Percentiles rank a stretch among this genome's conserved stretches.
Conservation (phyloP, 495 filamentous ascomycete genomes). For the Lichina pygmaea region DNA sequence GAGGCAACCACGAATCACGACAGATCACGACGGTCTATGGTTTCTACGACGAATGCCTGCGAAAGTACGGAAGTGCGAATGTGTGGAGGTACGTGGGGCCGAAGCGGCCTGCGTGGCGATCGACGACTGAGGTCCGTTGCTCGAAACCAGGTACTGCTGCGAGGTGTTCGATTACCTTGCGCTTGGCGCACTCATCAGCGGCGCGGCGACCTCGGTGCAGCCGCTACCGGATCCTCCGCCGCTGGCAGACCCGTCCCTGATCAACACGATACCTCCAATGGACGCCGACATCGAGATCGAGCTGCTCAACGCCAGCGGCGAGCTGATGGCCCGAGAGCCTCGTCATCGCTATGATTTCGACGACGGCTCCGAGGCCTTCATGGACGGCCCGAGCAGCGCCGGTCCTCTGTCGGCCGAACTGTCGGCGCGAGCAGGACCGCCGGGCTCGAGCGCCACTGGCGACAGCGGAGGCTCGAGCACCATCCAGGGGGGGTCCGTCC, state of each 20-base stretch:
- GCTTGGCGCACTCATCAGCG: constrained; percentile 77
- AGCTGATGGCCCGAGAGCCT: constrained; percentile 46
- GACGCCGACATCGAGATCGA: constrained; percentile 73
- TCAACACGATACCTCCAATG: constrained; percentile 17
- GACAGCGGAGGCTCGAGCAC: constrained; percentile 23
- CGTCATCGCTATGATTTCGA: constrained; percentile 11
- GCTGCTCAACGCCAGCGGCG: constrained; percentile 56
- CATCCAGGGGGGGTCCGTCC: constrained; percentile 34
- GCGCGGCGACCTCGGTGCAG: constrained; percentile 35
- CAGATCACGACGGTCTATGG: constrained; percentile 97
- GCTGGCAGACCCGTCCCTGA: constrained; percentile 18
- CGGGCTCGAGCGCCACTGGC: constrained; percentile 52
- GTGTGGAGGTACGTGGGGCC: constrained; percentile 45
- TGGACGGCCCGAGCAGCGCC: constrained; percentile 6
- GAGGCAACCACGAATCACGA: constrained; percentile 90
- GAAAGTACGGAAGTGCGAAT: constrained; percentile 92
- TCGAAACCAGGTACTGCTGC: constrained; percentile 40
- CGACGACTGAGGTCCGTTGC: background rate
- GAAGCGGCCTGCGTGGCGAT: background rate
- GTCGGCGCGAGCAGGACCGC: constrained; percentile 27
- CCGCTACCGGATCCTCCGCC: constrained; percentile 13
- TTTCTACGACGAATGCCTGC: constrained; percentile 94
- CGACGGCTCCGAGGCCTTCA: constrained; percentile 9
- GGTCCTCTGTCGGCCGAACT: constrained; percentile 1
- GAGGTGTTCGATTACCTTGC: constrained; percentile 97